Conservation (phyloP, 2,329 filamentous ascomycete genomes). For the Aspergillus persii region DNA sequence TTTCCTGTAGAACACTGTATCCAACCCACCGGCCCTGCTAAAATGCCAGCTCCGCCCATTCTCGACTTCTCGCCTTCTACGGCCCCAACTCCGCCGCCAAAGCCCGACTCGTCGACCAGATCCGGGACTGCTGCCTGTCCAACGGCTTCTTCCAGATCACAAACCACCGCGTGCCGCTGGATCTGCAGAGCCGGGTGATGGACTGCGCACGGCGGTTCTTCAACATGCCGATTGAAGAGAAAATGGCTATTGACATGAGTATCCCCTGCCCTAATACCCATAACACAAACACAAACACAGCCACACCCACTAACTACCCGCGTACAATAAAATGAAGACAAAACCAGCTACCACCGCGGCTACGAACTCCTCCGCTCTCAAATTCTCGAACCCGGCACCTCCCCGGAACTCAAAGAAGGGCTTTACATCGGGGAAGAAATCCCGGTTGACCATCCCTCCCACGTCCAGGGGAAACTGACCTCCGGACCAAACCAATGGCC, state of each 20-base stretch:
- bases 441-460: constrained; percentile 37
- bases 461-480: constrained; percentile 38
- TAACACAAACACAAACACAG: too few species aligned
- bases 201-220: constrained; percentile 43
- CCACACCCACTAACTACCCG: too few species aligned
- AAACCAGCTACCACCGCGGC: constrained; percentile 43
- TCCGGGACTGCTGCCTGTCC: constrained; percentile 27
- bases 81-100: constrained; percentile 28
- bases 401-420: constrained; percentile 46
- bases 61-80: constrained; percentile 36
- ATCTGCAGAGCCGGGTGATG: constrained; percentile 40
- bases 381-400: constrained; percentile 42
- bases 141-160: constrained; percentile 49
- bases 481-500: constrained; percentile 45
- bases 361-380: constrained; percentile 45
- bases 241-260: constrained; percentile 38
- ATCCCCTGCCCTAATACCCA: not conserved
- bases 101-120: constrained; percentile 24
- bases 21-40: constrained; percentile 8
- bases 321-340: not conserved
- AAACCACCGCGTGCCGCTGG: constrained; percentile 39
- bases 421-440: constrained; percentile 46
- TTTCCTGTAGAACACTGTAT: not conserved
- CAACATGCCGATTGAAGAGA: constrained; percentile 40
- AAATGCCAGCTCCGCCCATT: constrained; percentile 32